phyloP scores from a whole-genome alignment of 441 rosid species.

The Gossypium trilobum region DNA sequence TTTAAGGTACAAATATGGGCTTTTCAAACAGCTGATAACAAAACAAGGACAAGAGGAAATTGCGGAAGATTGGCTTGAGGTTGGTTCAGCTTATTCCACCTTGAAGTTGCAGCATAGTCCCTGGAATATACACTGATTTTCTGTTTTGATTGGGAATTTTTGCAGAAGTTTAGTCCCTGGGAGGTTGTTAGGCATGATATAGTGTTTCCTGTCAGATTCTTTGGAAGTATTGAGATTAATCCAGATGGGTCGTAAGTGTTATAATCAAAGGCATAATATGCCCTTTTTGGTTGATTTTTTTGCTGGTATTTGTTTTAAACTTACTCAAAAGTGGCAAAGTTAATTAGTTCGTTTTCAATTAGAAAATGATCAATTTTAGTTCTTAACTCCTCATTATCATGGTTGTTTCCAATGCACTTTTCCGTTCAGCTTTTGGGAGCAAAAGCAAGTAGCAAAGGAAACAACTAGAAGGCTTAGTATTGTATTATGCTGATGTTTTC shows the following conservation, averaged over 20 bases:
- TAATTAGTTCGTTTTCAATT: not conserved
- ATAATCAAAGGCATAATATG: not conserved
- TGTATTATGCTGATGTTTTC: not conserved
- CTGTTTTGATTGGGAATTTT: constrained; percentile 25
- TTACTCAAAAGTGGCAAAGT: not conserved
- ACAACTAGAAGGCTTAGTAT: not conserved
- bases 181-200: constrained; percentile 92
- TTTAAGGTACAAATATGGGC: constrained; percentile 83
- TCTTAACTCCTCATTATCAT: not conserved
- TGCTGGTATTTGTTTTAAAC: not conserved
- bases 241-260: constrained; percentile 81
- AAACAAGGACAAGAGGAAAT: constrained; percentile 87
- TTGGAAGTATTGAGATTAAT: constrained; percentile 61
- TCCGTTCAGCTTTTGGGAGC: not conserved
- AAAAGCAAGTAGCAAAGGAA: not conserved
- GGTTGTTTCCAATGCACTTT: not conserved
- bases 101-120: constrained; percentile 1
- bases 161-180: constrained; percentile 99
- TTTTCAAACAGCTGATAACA: constrained; percentile 78
- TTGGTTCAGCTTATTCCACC: constrained; percentile 37
- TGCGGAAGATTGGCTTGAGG: constrained; percentile 99
- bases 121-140: constrained; percentile 18
- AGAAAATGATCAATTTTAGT: not conserved
- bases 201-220: constrained; percentile 77
- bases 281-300: not conserved